Base-by-base conservation (phyloP, 768 basidiomycete genomes). In the Tricholoma saponaceum region DNA sequence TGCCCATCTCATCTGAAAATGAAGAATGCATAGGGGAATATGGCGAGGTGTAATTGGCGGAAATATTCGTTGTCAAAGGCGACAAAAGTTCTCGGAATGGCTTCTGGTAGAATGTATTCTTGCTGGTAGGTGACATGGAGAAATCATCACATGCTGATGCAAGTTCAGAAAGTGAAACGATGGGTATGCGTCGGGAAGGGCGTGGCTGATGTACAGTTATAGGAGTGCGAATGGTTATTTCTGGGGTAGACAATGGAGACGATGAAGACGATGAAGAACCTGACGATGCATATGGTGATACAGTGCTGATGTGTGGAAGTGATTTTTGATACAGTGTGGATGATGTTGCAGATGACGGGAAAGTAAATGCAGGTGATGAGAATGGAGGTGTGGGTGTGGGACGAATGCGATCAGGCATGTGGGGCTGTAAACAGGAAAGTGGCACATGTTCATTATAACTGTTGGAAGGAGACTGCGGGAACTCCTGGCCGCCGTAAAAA, bases 141-240 rank as follows among this genome's bases (percentile, higher is more conserved):
- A 58, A 51, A 12, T 67, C 69, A 23, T 77, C 77, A 61, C 73
- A 74, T 41, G 73, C 74, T 28, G 70, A 71, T 32, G 76, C 77
- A 52, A 78, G 64, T 60, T 74, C 64, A 32, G 74, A 74, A 26
- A 80, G 70, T 37, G 74, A 74, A 13, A 78, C 67, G 59, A 78
- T 79, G 35, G 76, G 76, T 64, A 79, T 78, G 46, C 67, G 72
- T 55, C 77, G 74, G 47, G 68, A 75, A 56, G 78, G 78, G 44
- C 77, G 77, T 44, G 78, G 78, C 61, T 80, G 78, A 66, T 76
- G 76, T 28, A 80, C 65, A 54, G 73, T 70, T 54, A 77, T 67
- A 22, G 69, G 66, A 23, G 60, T 59, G 28, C 64, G 58, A 52
- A 62, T 51, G 41, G 49, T 56, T 53, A 63, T 41, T 35, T 51